Conservation (phyloP, 352 stramenopile species). For the Phytophthora palmivora region DNA sequence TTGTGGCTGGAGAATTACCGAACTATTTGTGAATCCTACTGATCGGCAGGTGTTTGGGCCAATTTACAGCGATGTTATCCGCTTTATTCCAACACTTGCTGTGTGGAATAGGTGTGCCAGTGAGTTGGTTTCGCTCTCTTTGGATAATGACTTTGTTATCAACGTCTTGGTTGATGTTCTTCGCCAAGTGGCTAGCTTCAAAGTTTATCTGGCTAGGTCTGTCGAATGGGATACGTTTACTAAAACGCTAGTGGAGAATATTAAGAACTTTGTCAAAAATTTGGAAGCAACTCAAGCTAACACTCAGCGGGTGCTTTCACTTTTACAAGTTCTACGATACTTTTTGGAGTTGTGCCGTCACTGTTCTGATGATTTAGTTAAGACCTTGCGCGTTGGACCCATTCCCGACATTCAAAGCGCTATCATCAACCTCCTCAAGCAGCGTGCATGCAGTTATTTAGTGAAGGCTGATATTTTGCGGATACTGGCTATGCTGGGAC, state of each 20-base stretch:
- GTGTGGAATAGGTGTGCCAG: slow-evolving; percentile 53
- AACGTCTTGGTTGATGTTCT: slow-evolving; percentile 48
- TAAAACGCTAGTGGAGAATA: slow-evolving; percentile 45
- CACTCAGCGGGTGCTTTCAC: slow-evolving; percentile 43
- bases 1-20: slow-evolving; percentile 58
- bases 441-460: slow-evolving; percentile 51
- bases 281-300: slow-evolving; percentile 28
- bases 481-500: slow-evolving; percentile 46
- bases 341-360: slow-evolving; percentile 51
- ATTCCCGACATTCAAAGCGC: slow-evolving; percentile 51
- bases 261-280: slow-evolving; percentile 53
- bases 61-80: slow-evolving; percentile 57
- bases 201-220: slow-evolving; percentile 42
- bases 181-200: slow-evolving; percentile 41
- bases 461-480: slow-evolving; percentile 67
- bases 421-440: slow-evolving; percentile 46
- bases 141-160: slow-evolving; percentile 43
- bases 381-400: slow-evolving; percentile 34
- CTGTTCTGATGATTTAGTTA: slow-evolving; percentile 42
- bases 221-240: slow-evolving; percentile 58
- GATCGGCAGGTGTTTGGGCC: slow-evolving; percentile 37
- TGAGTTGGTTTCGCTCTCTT: slow-evolving; percentile 37
- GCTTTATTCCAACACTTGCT: slow-evolving; percentile 43
- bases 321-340: slow-evolving; percentile 53
- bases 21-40: slow-evolving; percentile 43